These are phyloP conservation scores for Pythium aquatile DNA, from an alignment of 352 stramenopile species.

Conservation along the genomic window DNA sequence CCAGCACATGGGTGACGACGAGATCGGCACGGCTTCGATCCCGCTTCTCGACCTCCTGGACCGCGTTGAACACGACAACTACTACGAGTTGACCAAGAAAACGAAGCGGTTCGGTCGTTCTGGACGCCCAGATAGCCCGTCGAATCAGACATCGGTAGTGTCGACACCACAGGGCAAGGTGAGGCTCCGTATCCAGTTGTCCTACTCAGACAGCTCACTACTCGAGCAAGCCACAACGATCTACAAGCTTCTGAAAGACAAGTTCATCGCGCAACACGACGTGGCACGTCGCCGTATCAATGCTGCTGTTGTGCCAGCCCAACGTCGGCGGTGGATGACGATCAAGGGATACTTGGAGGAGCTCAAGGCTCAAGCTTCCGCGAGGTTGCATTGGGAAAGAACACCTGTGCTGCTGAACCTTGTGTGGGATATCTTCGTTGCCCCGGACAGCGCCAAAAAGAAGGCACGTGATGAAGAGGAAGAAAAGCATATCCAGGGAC, in stretches of 20 bases:
- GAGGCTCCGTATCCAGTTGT: slow-evolving; percentile 44
- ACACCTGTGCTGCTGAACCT: slow-evolving; percentile 62
- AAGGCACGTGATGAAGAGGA: slow-evolving; percentile 29
- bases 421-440: slow-evolving; percentile 71
- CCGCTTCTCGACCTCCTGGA: slow-evolving; percentile 71
- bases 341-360: slow-evolving; percentile 59
- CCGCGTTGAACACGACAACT: slow-evolving; percentile 50
- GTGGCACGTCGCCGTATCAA: slow-evolving; percentile 54
- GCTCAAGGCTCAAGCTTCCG: slow-evolving; percentile 36
- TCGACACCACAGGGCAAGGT: slow-evolving; percentile 36
- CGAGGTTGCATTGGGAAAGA: slow-evolving; percentile 65
- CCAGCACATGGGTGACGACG: slow-evolving; percentile 39
- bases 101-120: neutral
- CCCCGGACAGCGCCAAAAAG: slow-evolving; percentile 29
- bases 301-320: slow-evolving; percentile 53
- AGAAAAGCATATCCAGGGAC: slow-evolving; percentile 32
- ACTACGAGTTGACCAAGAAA: slow-evolving; percentile 52
- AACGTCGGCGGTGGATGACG: slow-evolving; percentile 59
- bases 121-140: slow-evolving; percentile 8
- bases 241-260: slow-evolving; percentile 61
- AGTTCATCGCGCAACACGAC: slow-evolving; percentile 63
- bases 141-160: slow-evolving; percentile 3
- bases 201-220: slow-evolving; percentile 56
- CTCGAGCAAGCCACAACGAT: slow-evolving; percentile 63
- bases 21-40: slow-evolving; percentile 57